Conservation (phyloP, 2,329 filamentous ascomycete genomes). For the Knoxdaviesia proteae region DNA sequence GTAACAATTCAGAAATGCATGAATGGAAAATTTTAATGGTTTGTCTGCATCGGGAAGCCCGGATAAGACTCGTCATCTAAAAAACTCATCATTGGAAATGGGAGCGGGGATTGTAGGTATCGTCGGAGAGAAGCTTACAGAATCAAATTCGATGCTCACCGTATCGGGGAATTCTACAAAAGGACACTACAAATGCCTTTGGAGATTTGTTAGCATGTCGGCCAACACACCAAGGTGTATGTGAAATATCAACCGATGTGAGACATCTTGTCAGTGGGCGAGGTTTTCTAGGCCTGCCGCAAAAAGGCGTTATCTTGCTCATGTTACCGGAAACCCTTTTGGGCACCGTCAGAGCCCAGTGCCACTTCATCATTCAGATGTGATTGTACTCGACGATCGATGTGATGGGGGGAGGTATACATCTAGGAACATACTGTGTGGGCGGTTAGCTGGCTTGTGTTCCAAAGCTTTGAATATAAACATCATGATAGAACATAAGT, state of each 20-base stretch:
- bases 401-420: conserved; percentile 1
- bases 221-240: not conserved
- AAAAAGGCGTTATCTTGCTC: conserved; percentile 70
- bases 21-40: conserved; percentile 47
- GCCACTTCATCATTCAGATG: conserved; percentile 59
- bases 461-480: no score
- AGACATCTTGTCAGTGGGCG: conserved; percentile 57
- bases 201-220: not conserved
- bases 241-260: not conserved
- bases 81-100: conserved; percentile 17
- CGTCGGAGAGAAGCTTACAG: conserved; percentile 1
- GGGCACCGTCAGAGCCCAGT: conserved; percentile 77
- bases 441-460: no score
- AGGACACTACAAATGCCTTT: not conserved
- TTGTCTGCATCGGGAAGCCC: conserved; percentile 53
- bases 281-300: conserved; percentile 99
- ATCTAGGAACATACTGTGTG: no score
- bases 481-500: no score
- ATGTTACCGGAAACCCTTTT: conserved; percentile 22
- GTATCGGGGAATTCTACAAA: not conserved
- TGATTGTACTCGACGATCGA: not conserved
- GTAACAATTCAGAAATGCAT: conserved; percentile 34
- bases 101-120: not conserved
- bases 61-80: conserved; percentile 65
- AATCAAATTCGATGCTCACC: not conserved